Base-by-base conservation (phyloP, 139 green algal species). In the Picochlorum costavermella region DNA sequence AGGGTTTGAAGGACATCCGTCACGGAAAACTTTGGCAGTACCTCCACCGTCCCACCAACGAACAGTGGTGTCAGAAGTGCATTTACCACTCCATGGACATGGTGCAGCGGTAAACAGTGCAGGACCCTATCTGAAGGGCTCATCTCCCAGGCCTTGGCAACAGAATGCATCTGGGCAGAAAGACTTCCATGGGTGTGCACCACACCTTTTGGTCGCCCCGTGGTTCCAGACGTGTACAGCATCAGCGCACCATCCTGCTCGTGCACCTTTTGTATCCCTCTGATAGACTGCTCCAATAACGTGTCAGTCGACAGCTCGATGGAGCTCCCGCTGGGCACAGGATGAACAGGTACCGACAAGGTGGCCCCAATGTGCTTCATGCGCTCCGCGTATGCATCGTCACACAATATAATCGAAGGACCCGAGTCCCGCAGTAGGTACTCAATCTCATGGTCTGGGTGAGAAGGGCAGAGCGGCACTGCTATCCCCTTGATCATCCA, bases 141-240 rank as follows among this genome's bases (percentile, higher is more conserved):
- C 88, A 85, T 96, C 49, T 77, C 62, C 94, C 94, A 99, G 1
- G 92, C 81, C 1, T 61, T 5, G 2, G 43, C 64, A 20, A 96
- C 75, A 11, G 69, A 67, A 5, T 57, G 4, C 12, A 93, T 70
- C 69, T 96, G 87, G 0, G 90, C 82, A 0, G 48, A 23, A n/a
- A 98, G 28, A 61, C 72, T 69, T 26, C 17, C 44, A 45, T 88
- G 77, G 2, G 86, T 90, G 72, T 92, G 86, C 65, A 92, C 55
- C 26, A 70, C 85, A n/a, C 78, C 79, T 76, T 99, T 99, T 14
- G 93, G 92, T 29, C 72, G 73, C 1, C 93, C 92, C 0, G 92
- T 99, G 17, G 92, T 99, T 31, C 93, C 93, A 67, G 85, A 95
- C 9, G 93, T 99, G 82, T 98, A 99, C 4, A 99, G 86, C 56